A percentile compares a stretch with the other conserved stretches of the same genome.
phyloP scores from a whole-genome alignment of 2,329 filamentous ascomycete genomes.

The Stachybotrys echinatus region DNA sequence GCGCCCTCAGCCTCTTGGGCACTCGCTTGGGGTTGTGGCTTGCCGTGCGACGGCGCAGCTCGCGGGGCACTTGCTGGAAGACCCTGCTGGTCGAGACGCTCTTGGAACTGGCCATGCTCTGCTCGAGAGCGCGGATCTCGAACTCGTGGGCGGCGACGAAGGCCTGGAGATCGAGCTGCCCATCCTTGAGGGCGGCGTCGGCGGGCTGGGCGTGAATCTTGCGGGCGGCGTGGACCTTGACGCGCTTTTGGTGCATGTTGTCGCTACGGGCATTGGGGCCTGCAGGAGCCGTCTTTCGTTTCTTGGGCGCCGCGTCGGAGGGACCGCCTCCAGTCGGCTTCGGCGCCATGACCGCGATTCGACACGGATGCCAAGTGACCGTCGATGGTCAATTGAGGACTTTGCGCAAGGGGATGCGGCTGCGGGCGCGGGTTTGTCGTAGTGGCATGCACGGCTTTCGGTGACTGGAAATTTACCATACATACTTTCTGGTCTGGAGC shows the following conservation, averaged over 20 bases:
- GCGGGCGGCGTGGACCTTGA: slow-evolving; percentile 40
- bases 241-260: slow-evolving; percentile 31
- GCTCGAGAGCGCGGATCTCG: slow-evolving; percentile 80
- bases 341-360: slow-evolving; percentile 15
- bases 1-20: slow-evolving; percentile 66
- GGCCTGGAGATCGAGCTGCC: slow-evolving; percentile 77
- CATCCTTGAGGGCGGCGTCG: slow-evolving; percentile 54
- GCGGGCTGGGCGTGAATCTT: slow-evolving; percentile 45
- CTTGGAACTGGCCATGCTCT: slow-evolving; percentile 74
- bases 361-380: neutral
- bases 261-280: slow-evolving; percentile 17
- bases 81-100: slow-evolving; percentile 59
- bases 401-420: no score
- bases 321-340: slow-evolving; percentile 17
- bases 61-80: slow-evolving; percentile 85
- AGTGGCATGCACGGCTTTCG: no score
- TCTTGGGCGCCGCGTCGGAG: slow-evolving; percentile 16
- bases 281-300: slow-evolving; percentile 16
- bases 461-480: no score
- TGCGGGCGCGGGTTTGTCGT: no score
- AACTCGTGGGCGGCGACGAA: slow-evolving; percentile 85
- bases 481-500: no score
- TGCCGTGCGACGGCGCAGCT: slow-evolving; percentile 79
- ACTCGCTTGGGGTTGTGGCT: slow-evolving; percentile 93
- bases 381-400: neutral